Conservation (phyloP, 2,329 filamentous ascomycete genomes). For the Colletotrichum horii region DNA sequence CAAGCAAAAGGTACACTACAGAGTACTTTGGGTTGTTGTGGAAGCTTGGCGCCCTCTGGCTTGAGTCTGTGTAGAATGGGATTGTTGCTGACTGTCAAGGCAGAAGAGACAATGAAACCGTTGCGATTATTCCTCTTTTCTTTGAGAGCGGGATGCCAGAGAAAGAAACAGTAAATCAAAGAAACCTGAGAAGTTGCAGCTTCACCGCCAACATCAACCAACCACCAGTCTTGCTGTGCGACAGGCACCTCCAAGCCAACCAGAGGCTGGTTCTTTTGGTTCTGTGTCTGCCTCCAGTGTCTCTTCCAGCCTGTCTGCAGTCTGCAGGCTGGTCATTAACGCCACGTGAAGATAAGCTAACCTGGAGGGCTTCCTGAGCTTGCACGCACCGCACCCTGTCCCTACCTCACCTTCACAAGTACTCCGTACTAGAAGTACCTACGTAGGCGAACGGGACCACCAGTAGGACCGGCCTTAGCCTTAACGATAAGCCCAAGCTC, state of each 20-base stretch:
- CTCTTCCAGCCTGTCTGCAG: background rate
- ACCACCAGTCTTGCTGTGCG: background rate
- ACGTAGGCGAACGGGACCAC: background rate
- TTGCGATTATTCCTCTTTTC: background rate
- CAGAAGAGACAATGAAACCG: background rate
- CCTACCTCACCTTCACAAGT: background rate
- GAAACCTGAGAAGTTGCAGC: background rate
- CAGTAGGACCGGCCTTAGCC: background rate
- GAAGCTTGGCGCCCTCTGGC: background rate
- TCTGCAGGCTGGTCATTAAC: background rate
- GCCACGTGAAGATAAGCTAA: constrained; percentile 20
- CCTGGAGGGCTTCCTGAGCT: background rate
- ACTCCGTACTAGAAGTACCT: background rate
- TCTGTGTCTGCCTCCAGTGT: background rate
- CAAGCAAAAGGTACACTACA: background rate
- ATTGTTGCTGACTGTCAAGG: background rate
- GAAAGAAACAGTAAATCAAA: background rate
- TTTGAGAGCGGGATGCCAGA: background rate
- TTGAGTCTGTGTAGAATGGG: background rate
- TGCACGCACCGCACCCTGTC: background rate
- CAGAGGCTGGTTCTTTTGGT: background rate
- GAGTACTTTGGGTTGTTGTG: background rate
- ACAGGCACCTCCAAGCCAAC: background rate
- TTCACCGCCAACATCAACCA: constrained; percentile 3
- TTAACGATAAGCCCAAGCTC: constrained; percentile 18